Conservation (phyloP, 352 stramenopile genomes). For the Pythium dissimile region DNA sequence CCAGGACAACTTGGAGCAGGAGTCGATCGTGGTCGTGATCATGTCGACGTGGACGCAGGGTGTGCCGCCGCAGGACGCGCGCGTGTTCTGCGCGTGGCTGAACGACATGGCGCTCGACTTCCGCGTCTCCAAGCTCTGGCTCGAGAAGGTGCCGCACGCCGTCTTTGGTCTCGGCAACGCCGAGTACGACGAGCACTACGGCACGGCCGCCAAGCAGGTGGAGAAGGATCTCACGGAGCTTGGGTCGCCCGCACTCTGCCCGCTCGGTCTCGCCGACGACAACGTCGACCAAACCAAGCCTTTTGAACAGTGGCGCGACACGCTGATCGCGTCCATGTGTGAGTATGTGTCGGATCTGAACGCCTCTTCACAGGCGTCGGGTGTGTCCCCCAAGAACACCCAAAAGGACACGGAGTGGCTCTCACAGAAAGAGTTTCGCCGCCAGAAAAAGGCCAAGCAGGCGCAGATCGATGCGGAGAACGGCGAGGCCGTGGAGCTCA, state of each 20-base stretch:
- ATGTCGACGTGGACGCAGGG: slow-evolving; percentile 86
- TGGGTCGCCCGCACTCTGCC: slow-evolving; percentile 58
- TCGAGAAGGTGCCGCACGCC: slow-evolving; percentile 64
- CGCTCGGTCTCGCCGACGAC: slow-evolving; percentile 73
- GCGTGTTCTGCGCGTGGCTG: slow-evolving; percentile 83
- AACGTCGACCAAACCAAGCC: slow-evolving; percentile 80
- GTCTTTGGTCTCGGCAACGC: slow-evolving; percentile 86
- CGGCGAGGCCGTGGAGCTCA: slow-evolving; percentile 56
- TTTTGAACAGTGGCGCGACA: slow-evolving; percentile 82
- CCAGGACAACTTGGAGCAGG: slow-evolving; percentile 88
- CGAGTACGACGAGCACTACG: slow-evolving; percentile 88
- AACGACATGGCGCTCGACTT: slow-evolving; percentile 89
- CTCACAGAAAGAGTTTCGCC: slow-evolving; percentile 81
- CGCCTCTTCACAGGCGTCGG: slow-evolving; percentile 16
- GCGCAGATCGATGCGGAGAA: slow-evolving; percentile 42
- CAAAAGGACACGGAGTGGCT: slow-evolving; percentile 42
- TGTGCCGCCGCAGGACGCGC: slow-evolving; percentile 65
- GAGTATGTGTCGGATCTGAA: slow-evolving; percentile 57
- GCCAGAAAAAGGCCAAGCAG: slow-evolving; percentile 80
- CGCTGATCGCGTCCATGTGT: slow-evolving; percentile 72
- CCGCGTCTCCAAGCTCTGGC: slow-evolving; percentile 80
- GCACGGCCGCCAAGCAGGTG: slow-evolving; percentile 73
- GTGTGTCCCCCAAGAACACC: not conserved
- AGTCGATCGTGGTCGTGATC: slow-evolving; percentile 78
- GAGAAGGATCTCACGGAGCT: slow-evolving; percentile 55